Conservation (phyloP, 2,329 filamentous ascomycete species). For the Aspergillus quadrilineatus region DNA sequence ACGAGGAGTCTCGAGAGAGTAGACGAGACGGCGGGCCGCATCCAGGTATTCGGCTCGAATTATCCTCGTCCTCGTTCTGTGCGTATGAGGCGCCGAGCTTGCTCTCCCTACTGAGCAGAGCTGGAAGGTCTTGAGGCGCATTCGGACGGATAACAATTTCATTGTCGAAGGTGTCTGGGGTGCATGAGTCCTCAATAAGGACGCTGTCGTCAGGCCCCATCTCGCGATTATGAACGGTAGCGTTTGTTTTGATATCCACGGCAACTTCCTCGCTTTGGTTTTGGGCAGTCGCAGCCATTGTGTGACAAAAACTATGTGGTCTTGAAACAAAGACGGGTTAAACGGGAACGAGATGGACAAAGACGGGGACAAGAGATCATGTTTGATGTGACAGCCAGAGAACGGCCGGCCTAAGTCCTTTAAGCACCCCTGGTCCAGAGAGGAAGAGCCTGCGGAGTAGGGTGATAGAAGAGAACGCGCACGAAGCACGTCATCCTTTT, state of each 20-base stretch:
- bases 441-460: neutral
- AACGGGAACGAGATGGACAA: neutral
- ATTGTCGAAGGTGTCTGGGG: conserved; percentile 8
- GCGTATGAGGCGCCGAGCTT: conserved; percentile 12
- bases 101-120: conserved; percentile 13
- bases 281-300: neutral
- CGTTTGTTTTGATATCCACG: neutral
- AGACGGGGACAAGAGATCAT: neutral
- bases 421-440: neutral
- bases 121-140: conserved; percentile 12
- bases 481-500: neutral
- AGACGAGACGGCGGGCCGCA: conserved; percentile 19
- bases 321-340: neutral
- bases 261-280: neutral
- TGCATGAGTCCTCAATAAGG: neutral
- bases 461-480: neutral
- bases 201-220: neutral
- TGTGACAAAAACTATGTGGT: neutral
- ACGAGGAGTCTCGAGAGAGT: conserved; percentile 46
- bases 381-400: neutral
- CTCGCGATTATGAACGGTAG: neutral
- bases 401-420: neutral
- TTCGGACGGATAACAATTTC: conserved; percentile 17
- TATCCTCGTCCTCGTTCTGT: conserved; percentile 6
- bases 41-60: conserved; percentile 19